These are phyloP conservation scores for Tuber aestivum DNA, from an alignment of 495 filamentous ascomycete species.

Conservation along the genomic window DNA sequence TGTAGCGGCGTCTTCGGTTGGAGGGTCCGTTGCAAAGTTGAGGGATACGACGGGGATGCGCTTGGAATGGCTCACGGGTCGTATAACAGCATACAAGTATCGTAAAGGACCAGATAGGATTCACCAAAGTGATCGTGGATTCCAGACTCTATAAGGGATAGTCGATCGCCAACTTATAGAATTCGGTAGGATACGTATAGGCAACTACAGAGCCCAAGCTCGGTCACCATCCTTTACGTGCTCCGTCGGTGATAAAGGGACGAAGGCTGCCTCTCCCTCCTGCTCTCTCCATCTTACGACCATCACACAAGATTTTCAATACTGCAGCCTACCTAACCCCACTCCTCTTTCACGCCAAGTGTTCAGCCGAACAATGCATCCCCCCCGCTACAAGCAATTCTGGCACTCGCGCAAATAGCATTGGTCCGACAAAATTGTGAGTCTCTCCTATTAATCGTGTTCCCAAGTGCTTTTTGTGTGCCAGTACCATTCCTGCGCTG, in stretches of 20 bases:
- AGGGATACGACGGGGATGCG: neutral
- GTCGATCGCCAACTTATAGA: neutral
- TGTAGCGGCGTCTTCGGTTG: slow-evolving; percentile 5
- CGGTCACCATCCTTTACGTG: neutral
- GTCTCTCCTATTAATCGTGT: neutral
- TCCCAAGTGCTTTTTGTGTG: neutral
- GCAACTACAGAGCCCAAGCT: neutral
- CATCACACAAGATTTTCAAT: neutral
- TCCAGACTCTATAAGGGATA: neutral
- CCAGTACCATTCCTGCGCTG: neutral
- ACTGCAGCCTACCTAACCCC: neutral
- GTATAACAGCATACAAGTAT: neutral
- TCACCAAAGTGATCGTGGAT: neutral
- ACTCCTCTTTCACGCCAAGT: neutral
- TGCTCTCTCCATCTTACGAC: neutral
- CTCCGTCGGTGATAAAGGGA: neutral
- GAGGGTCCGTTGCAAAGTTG: slow-evolving; percentile 1
- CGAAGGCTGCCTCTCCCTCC: neutral
- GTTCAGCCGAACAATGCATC: neutral
- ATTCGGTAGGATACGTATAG: neutral
- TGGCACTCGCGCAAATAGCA: neutral
- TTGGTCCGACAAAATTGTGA: neutral
- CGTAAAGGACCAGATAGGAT: neutral
- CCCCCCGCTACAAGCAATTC: neutral
- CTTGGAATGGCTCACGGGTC: neutral